Base-by-base conservation (phyloP, 1,284 basidiomycete species). In the Prillingera fragicola region DNA sequence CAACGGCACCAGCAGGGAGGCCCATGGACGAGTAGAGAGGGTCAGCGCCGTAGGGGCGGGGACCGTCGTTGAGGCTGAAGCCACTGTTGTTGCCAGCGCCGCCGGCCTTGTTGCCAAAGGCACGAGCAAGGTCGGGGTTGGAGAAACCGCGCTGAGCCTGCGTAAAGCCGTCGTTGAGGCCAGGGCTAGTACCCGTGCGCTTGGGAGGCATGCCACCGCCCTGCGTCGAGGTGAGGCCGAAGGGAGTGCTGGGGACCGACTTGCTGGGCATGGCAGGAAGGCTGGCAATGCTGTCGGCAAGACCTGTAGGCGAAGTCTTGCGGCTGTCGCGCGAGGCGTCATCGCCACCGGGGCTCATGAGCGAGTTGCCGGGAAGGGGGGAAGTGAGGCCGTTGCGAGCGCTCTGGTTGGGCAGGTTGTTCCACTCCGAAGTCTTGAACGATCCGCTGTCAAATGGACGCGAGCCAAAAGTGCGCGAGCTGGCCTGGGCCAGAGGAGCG, bases 361-460 rank as follows among this genome's bases (percentile, higher is more conserved):
- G 70, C 14, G 83, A 84, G 36, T 38, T 87, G 7, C 83, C 38
- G 78, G 41, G 79, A 76, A 47, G 73, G 74, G 64, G 64, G 8
- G 65, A 67, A 15, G 64, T 66, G 27, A 63, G 46, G 9, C 49
- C 49, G 8, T 62, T 81, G 15, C 57, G 44, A 14, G 44, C 78
- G 39, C 34, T 24, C 37, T 76, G 75, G 42, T 79, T 78, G 41
- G 79, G 77, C 70, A 90, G 95, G 63, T 86, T 87, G 33, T 90
- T 87, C 92, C 92, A 96, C 67, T 96, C 90, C 3, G 89, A 89
- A 1, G 84, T 77, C 65, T 87, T 87, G 61, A 69, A 55, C 15
- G 79, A 76, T n/a, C n/a, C n/a, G 23, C 74, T 69, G 37, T 83
- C 80, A 43, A 78, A 70, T 23, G 74, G 74, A 45, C 83, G 79